A percentile compares a stretch with the other conserved stretches of the same genome.
Evolutionary conservation across 352 stramenopile genomes (phyloP).

Genomic region (Phytophthora agathidicida): DNA sequence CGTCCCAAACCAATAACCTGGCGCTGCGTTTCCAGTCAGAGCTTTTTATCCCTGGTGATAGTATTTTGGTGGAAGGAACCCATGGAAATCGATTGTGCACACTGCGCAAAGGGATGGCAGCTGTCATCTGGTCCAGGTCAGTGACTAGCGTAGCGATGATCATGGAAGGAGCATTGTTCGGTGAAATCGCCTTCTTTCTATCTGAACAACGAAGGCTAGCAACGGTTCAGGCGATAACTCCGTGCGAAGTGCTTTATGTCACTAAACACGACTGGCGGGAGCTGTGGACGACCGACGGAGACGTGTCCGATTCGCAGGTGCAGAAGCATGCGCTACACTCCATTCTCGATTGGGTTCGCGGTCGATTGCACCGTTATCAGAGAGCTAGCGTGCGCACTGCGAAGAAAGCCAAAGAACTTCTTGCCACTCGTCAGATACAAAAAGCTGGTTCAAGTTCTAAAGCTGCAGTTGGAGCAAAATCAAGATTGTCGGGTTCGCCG

Average conservation of each 20-base stretch:
- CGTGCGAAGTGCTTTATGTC: constrained; percentile 71
- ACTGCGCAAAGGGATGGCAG: constrained; percentile 61
- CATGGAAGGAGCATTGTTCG: constrained; percentile 69
- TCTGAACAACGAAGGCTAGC: constrained; percentile 57
- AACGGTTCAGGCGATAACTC: constrained; percentile 64
- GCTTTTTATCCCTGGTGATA: constrained; percentile 73
- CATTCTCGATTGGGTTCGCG: constrained; percentile 67
- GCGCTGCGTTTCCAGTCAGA: constrained; percentile 64
- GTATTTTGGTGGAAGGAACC: constrained; percentile 67
- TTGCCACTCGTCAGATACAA: constrained; percentile 12
- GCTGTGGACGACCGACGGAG: constrained; percentile 50
- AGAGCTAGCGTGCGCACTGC: constrained; percentile 39
- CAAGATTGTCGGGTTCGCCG: neutral
- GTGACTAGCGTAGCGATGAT: constrained; percentile 60
- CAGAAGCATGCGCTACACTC: constrained; percentile 61
- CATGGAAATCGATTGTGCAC: constrained; percentile 64
- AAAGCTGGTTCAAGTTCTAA: neutral
- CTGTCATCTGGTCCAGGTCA: constrained; percentile 58
- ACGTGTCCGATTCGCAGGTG: constrained; percentile 48
- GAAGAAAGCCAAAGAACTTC: constrained; percentile 41
- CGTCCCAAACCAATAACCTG: constrained; percentile 70
- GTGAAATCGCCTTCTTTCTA: constrained; percentile 74
- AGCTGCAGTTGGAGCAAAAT: neutral
- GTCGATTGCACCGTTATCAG: constrained; percentile 51
- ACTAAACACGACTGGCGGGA: constrained; percentile 70